Conservation (phyloP, 257 asterid genomes). For the Ophiorrhiza pumila region DNA sequence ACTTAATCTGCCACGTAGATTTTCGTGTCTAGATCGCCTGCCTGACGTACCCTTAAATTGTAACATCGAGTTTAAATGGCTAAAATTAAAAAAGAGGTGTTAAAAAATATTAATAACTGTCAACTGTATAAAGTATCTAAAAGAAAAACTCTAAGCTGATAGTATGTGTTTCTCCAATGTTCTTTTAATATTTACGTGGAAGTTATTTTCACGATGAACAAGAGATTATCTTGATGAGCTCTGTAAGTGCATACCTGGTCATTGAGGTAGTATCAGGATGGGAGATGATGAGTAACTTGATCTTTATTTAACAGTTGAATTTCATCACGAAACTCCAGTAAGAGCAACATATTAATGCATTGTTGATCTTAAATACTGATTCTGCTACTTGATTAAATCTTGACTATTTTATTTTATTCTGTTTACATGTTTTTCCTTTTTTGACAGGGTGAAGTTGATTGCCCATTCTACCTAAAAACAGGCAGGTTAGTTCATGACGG, state of each 20-base stretch:
- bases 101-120: not conserved
- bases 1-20: not conserved
- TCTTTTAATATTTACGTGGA: not conserved
- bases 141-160: not conserved
- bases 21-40: not conserved
- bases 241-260: not conserved
- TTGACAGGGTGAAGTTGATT: slow-evolving; percentile 92
- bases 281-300: not conserved
- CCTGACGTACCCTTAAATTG: not conserved
- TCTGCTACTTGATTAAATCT: not conserved
- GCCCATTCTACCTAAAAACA: slow-evolving; percentile 94
- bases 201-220: not conserved
- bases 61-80: not conserved
- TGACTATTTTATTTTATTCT: not conserved
- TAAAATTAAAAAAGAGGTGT: not conserved
- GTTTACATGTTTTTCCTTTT: slow-evolving; percentile 17
- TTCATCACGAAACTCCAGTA: not conserved
- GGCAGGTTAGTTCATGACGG: slow-evolving; percentile 70
- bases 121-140: not conserved
- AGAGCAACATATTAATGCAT: not conserved
- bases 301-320: not conserved
- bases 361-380: not conserved
- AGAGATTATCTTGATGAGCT: not conserved
- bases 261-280: not conserved
- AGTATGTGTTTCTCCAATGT: not conserved